phyloP scores from a whole-genome alignment of 257 asterid species.

The Cordia subcordata region DNA sequence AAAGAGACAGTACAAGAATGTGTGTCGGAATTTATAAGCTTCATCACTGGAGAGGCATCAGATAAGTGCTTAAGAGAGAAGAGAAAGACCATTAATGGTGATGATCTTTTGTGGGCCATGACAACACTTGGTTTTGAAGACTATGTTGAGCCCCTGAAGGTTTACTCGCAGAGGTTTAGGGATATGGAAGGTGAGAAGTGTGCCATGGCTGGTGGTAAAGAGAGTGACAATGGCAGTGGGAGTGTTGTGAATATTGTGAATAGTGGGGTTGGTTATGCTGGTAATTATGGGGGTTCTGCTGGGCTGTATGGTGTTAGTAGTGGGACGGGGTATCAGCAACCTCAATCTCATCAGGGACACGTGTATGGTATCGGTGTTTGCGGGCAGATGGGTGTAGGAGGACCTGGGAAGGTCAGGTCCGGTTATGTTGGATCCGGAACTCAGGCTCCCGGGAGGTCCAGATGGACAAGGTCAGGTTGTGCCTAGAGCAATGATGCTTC shows the following conservation, averaged over 20 bases:
- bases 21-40: constrained; percentile 69
- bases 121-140: constrained; percentile 70
- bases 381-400: constrained; percentile 17
- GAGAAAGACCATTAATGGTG: constrained; percentile 65
- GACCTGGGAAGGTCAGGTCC: constrained; percentile 19
- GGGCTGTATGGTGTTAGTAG: neutral
- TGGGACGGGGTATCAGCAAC: constrained; percentile 15
- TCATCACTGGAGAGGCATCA: constrained; percentile 70
- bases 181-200: constrained; percentile 63
- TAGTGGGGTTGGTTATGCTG: constrained; percentile 27
- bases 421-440: neutral
- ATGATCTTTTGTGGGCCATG: constrained; percentile 69
- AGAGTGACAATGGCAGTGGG: neutral
- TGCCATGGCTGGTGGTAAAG: constrained; percentile 26
- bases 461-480: no score
- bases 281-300: constrained; percentile 15
- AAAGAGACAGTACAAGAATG: constrained; percentile 70
- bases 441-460: neutral
- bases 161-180: constrained; percentile 59
- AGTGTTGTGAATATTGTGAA: neutral
- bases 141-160: constrained; percentile 54
- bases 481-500: no score
- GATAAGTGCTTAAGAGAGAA: constrained; percentile 70
- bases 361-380: constrained; percentile 29
- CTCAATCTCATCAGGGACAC: constrained; percentile 22